Percentiles rank a stretch among this genome's conserved stretches.
Evolutionary conservation across 2,329 filamentous ascomycete genomes (phyloP).

Genomic region (Neonectria coccinea): DNA sequence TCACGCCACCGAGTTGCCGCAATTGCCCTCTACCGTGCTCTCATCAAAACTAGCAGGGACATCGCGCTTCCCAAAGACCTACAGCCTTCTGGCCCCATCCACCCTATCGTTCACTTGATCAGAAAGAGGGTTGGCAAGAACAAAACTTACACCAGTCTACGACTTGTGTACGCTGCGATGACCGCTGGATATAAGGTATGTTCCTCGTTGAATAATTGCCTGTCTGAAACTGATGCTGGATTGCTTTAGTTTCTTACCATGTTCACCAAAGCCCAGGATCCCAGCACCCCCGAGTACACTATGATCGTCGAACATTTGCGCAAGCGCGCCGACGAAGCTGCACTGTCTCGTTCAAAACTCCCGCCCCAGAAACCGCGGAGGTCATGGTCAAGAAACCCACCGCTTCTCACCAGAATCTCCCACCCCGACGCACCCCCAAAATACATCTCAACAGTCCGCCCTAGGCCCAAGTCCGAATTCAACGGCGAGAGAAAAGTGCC

Average conservation of each 20-base stretch:
- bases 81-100: conserved; percentile 40
- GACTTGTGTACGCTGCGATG: conserved; percentile 72
- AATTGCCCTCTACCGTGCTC: conserved; percentile 78
- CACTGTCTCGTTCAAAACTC: conserved; percentile 36
- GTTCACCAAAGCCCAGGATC: conserved; percentile 52
- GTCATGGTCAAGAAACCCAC: conserved; percentile 20
- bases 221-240: neutral
- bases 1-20: conserved; percentile 68
- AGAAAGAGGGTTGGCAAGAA: conserved; percentile 73
- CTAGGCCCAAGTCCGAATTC: conserved; percentile 62
- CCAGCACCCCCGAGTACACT: conserved; percentile 55
- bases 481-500: conserved; percentile 62
- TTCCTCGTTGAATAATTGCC: neutral
- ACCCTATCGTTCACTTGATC: conserved; percentile 69
- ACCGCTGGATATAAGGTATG: conserved; percentile 74
- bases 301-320: conserved; percentile 57
- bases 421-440: conserved; percentile 53
- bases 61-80: conserved; percentile 64
- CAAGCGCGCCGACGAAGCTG: conserved; percentile 40
- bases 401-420: conserved; percentile 51
- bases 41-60: conserved; percentile 68
- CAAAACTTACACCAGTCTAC: conserved; percentile 65
- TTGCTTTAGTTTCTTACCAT: conserved; percentile 55
- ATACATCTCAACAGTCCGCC: conserved; percentile 61
- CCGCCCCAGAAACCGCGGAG: conserved; percentile 28